Evolutionary conservation across 352 stramenopile species (phyloP).

Genomic region (Elongisporangium undulatum): DNA sequence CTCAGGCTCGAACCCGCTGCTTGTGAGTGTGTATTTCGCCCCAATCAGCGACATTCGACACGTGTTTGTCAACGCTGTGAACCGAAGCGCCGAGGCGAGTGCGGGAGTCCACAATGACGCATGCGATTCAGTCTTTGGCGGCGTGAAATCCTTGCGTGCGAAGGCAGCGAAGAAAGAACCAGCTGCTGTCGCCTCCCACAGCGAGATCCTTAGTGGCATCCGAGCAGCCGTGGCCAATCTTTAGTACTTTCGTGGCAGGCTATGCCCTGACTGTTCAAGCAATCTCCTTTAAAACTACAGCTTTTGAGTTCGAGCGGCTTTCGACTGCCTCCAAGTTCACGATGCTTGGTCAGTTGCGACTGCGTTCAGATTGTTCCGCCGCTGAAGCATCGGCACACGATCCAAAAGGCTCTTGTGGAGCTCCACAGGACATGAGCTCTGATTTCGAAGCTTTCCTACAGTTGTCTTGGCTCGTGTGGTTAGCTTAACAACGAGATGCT

Average conservation of each 20-base stretch:
- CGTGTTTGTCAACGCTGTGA: constrained; percentile 40
- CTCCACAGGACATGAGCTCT: too few relatives aligned
- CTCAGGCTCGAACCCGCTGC: constrained; percentile 18
- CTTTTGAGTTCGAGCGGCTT: too few relatives aligned
- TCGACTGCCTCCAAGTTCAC: too few relatives aligned
- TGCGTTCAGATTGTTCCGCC: too few relatives aligned
- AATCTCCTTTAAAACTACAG: constrained; percentile 4
- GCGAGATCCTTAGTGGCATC: constrained; percentile 32
- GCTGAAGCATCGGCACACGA: too few relatives aligned
- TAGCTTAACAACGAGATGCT: too few relatives aligned
- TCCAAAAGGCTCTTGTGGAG: too few relatives aligned
- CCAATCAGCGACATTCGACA: constrained; percentile 32
- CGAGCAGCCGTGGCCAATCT: constrained; percentile 38
- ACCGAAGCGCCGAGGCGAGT: constrained; percentile 14
- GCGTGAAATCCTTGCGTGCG: constrained; percentile 7
- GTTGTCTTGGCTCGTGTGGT: too few relatives aligned
- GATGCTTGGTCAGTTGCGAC: too few relatives aligned
- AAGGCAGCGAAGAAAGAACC: constrained; percentile 6
- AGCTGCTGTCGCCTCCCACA: constrained; percentile 14
- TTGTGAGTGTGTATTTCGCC: constrained; percentile 48
- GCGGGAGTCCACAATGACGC: not conserved
- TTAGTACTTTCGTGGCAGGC: constrained; percentile 1
- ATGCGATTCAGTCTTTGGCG: constrained; percentile 42
- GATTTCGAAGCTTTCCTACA: too few relatives aligned
- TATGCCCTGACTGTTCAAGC: not conserved